Evolutionary conservation across 371 early-diverging fungal genomes (phyloP).

Genomic region (Mortierella sp.): DNA sequence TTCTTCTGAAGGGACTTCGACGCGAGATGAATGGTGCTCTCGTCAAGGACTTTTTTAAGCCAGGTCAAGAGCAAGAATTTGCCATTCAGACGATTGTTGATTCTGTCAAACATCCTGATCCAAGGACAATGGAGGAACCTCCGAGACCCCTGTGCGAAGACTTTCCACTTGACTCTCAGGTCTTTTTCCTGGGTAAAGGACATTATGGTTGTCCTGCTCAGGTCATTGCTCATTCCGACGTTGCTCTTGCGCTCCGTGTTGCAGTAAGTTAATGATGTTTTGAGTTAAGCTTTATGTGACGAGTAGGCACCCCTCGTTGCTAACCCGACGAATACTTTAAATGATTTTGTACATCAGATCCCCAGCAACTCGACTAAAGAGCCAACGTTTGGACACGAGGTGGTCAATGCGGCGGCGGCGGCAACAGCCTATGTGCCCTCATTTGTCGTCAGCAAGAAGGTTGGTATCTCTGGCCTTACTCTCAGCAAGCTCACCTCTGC

Average conservation of each 20-base stretch:
- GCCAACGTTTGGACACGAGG: constrained; percentile 66
- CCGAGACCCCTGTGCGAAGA: constrained; percentile 66
- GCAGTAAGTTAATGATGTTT: constrained; percentile 41
- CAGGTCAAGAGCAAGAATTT: constrained; percentile 68
- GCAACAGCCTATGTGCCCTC: constrained; percentile 69
- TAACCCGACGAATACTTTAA: not conserved
- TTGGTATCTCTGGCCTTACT: constrained; percentile 68
- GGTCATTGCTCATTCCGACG: constrained; percentile 70
- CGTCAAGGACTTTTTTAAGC: constrained; percentile 83
- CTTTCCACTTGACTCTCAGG: constrained; percentile 72
- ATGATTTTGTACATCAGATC: constrained; percentile 17
- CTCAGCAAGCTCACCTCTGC: constrained; percentile 88
- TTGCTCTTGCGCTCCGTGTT: constrained; percentile 58
- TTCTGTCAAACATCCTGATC: constrained; percentile 71
- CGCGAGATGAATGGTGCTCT: constrained; percentile 83
- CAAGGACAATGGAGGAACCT: constrained; percentile 71
- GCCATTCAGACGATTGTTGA: constrained; percentile 79
- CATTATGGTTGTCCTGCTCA: constrained; percentile 81
- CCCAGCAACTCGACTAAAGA: constrained; percentile 51
- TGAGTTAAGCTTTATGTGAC: not conserved
- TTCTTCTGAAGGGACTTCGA: constrained; percentile 76
- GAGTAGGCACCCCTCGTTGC: too few species aligned
- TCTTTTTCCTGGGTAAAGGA: constrained; percentile 74
- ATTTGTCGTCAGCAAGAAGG: constrained; percentile 68
- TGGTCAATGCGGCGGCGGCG: constrained; percentile 56